phyloP scores from a whole-genome alignment of 1,284 basidiomycete genomes.

The Coniferiporia weirii region DNA sequence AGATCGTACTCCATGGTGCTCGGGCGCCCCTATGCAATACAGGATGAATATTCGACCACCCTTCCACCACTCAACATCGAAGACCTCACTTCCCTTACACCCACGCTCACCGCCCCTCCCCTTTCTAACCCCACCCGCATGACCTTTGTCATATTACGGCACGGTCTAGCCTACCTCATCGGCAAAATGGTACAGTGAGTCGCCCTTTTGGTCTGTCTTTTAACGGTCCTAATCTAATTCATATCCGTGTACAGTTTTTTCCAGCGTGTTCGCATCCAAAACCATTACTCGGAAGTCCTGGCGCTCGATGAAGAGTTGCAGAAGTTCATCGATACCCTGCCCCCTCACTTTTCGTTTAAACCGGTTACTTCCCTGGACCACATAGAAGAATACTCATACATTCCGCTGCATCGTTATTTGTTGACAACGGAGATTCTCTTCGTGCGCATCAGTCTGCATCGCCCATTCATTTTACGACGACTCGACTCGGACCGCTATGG shows the following conservation, averaged over 20 bases:
- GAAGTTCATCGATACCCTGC: conserved; percentile 70
- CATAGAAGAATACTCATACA: conserved; percentile 45
- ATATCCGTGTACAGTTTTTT: conserved; percentile 49
- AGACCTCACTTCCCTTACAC: conserved; percentile 47
- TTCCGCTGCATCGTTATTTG: conserved; percentile 74
- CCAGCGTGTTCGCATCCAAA: conserved; percentile 79
- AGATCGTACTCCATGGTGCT: conserved; percentile 88
- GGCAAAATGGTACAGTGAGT: conserved; percentile 78
- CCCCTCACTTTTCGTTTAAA: conserved; percentile 71
- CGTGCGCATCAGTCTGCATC: conserved; percentile 71
- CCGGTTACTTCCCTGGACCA: conserved; percentile 76
- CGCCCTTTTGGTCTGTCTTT: not conserved
- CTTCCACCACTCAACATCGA: conserved; percentile 82
- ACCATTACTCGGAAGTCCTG: conserved; percentile 83
- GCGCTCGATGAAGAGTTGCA: conserved; percentile 82
- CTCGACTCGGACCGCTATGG: conserved; percentile 70
- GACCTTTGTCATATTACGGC: conserved; percentile 86
- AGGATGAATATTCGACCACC: conserved; percentile 82
- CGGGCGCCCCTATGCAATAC: conserved; percentile 84
- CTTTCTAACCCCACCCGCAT: conserved; percentile 74
- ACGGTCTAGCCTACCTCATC: conserved; percentile 79
- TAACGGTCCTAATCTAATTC: not conserved
- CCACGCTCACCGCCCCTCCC: conserved; percentile 38
- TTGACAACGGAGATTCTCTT: conserved; percentile 77
- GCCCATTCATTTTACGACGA: conserved; percentile 72